Evolutionary conservation across 208 protist genomes (phyloP), one percentile per base, ranked within the genome.

Genomic region (Lotmaria passim): DNA sequence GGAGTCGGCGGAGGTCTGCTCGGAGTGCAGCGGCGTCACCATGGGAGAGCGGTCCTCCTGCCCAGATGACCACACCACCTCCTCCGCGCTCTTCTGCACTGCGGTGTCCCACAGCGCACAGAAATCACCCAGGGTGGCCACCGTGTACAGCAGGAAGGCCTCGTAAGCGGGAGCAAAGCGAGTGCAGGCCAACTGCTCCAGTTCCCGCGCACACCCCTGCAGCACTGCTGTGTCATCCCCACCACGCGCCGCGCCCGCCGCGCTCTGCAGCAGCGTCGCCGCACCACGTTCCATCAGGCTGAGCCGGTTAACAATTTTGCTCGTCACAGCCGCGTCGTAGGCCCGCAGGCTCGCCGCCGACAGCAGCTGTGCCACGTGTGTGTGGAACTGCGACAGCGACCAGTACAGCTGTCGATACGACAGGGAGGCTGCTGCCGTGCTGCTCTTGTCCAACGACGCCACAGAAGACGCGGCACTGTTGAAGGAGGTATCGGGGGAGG

Each of bases 361-460:
- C 36, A 60, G 55, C 36, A 60, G 55, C 55, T 47, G 55, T 23
- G 55, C 55, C 55, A 36, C 21, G 55, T 60, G 34, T 12, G 55
- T 60, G 36, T 60, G 55, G 55, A 43, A 60, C 55, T 60, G 36
- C 55, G 55, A 60, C 31, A 60, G 55, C 21, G 55, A 60, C 55
- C 55, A 60, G 55, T 28, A 47, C 31, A 60, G 55, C 33, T 47
- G 55, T 38, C 55, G 55, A 23, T 60, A 39, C 36, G 55, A 43
- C 21, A 38, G n/a, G 12, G 36, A 47, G 36, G 36, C 55, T 10
- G 55, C 55, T 8, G 55, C 34, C 34, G 23, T 38, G 55, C 3
- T 47, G 55, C 36, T 43, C 10, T 8, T 43, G 53, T 43, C 33
- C 21, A 21, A 30, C 15, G 46, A 34, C n/a, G n/a, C n/a, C n/a